Base-by-base conservation (phyloP, 371 early-diverging fungal genomes). In the Mortierella sp. region DNA sequence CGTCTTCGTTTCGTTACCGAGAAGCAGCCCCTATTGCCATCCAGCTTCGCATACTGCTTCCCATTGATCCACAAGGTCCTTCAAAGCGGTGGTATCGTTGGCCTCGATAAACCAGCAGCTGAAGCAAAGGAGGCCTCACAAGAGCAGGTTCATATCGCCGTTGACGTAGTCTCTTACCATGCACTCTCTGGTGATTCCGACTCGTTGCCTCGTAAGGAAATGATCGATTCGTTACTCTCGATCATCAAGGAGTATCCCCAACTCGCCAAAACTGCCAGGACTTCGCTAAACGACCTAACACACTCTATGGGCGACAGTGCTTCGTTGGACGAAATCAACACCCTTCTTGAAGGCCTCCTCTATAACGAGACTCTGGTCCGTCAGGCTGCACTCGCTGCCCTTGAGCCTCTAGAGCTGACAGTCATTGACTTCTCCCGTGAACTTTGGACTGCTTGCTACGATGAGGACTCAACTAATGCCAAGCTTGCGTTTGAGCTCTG, bases 41-140 rank as follows among this genome's bases (percentile, higher is more conserved):
- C 92, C 6, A 87, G 92, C 14, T 94, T 96, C 77, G 80, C 92
- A n/a, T 92, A 87, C 65, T 78, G 94, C 54, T 92, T 95, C 82
- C 94, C 96, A 21, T 73, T 95, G 31, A 82, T 95, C 57, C 82
- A 86, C 39, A 84, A 89, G 28, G 84, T 94, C 25, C 85, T 94
- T 45, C 73, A 85, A 13, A 83, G 86, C 59, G 91, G 90, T 43
- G 92, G 94, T 21, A 80, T 91, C 54, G 82, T 76, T 13, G 80
- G 72, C 44, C 58, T 71, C 19, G 80, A 83, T 19, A 83, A 85
- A 56, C 79, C 83, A 28, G 69, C 82, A 41, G 83, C 84, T 37
- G 83, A 88, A 21, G 81, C 71, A 40, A 81, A 81, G 59, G 84
- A 90, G 55, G 82, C 81, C 73, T 66, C 86, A 0, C 83, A 90